Percentiles rank a stretch among this genome's conserved stretches.
These are phyloP conservation scores for Pleodorina starrii DNA, from an alignment of 139 green algal species.

Conservation along the genomic window DNA sequence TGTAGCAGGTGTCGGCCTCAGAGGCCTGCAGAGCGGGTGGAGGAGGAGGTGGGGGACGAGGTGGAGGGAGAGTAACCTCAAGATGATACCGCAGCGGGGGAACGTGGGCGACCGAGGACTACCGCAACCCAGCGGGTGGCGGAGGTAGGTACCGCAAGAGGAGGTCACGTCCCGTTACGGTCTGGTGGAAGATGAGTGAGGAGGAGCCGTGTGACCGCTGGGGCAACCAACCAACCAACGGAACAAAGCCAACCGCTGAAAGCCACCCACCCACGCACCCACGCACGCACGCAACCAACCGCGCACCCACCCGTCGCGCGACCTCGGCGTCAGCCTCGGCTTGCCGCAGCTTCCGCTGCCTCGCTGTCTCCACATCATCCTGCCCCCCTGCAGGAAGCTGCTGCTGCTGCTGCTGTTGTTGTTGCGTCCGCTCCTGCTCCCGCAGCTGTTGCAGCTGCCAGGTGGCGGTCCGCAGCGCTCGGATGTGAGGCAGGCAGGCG, in stretches of 20 bases:
- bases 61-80: not conserved
- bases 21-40: too few relatives aligned
- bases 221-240: too few relatives aligned
- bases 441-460: not conserved
- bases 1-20: not conserved
- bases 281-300: too few relatives aligned
- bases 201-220: too few relatives aligned
- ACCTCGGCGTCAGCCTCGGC: not conserved
- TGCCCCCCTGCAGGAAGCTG: too few relatives aligned
- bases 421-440: not conserved
- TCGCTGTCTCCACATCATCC: not conserved
- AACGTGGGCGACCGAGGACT: too few relatives aligned
- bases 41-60: too few relatives aligned
- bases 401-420: constrained; percentile 1
- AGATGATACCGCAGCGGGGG: too few relatives aligned
- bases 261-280: too few relatives aligned
- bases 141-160: not conserved
- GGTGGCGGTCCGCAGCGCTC: not conserved
- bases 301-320: not conserved
- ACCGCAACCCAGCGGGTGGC: not conserved
- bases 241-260: too few relatives aligned
- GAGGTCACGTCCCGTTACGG: too few relatives aligned
- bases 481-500: not conserved
- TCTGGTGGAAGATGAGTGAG: too few relatives aligned
- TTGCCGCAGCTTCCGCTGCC: not conserved